These are phyloP conservation scores for Penicillium brasilianum DNA, from an alignment of 2,329 filamentous ascomycete genomes.

Conservation along the genomic window DNA sequence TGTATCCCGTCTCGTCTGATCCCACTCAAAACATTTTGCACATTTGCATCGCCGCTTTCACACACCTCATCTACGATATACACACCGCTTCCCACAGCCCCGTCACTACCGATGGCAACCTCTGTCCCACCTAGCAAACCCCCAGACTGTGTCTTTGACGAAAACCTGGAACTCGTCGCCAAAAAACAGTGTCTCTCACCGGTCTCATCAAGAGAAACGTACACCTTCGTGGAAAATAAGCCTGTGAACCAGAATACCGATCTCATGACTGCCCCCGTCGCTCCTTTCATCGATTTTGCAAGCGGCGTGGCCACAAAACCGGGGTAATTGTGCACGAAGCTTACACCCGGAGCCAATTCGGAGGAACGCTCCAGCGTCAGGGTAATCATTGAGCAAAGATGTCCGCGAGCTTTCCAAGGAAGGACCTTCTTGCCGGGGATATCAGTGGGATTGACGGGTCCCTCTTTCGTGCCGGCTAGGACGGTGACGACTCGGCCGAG, in stretches of 20 bases:
- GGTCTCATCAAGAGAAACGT: constrained; percentile 2
- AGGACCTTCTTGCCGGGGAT: not conserved
- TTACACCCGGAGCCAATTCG: not conserved
- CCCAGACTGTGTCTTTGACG: not conserved
- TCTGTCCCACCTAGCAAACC: not conserved
- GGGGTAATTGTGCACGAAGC: constrained; percentile 10
- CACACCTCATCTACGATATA: constrained; percentile 3
- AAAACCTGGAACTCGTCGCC: not conserved
- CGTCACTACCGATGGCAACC: constrained; percentile 1
- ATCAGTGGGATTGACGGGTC: not conserved
- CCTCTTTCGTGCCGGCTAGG: constrained; percentile 4
- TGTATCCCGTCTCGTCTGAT: not conserved
- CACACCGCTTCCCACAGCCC: not conserved
- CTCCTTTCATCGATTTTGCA: not conserved
- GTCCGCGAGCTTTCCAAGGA: not conserved
- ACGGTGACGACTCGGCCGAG: constrained; percentile 1
- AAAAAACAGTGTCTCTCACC: constrained; percentile 1
- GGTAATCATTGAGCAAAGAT: constrained; percentile 7
- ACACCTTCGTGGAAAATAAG: not conserved
- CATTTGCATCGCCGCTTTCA: not conserved
- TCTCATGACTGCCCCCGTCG: not conserved
- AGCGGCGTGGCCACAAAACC: constrained; percentile 5
- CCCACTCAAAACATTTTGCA: not conserved
- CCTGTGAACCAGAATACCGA: not conserved
- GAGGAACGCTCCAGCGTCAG: constrained; percentile 1